Evolutionary conservation across 352 stramenopile genomes (phyloP).

Genomic region (Globisporangium sylvaticum): DNA sequence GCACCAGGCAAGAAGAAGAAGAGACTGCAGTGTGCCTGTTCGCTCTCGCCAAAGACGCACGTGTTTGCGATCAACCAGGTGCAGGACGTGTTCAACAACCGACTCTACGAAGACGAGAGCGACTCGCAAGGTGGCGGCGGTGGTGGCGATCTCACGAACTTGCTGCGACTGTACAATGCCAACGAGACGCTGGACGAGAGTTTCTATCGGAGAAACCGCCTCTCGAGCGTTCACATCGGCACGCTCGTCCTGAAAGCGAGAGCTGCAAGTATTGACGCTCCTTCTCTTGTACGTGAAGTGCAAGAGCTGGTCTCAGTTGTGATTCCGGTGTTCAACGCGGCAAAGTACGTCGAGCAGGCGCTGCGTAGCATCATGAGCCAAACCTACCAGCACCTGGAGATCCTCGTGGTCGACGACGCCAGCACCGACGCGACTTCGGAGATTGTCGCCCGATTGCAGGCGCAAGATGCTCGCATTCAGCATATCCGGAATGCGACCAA

Average conservation of each 20-base stretch:
- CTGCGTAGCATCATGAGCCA: constrained; percentile 37
- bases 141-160: constrained; percentile 27
- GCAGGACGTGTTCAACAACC: constrained; percentile 72
- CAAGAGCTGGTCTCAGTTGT: constrained; percentile 49
- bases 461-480: constrained; percentile 28
- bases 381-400: constrained; percentile 48
- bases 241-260: constrained; percentile 40
- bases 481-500: constrained; percentile 42
- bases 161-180: constrained; percentile 28
- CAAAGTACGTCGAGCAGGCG: constrained; percentile 35
- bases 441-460: constrained; percentile 47
- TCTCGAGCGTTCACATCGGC: constrained; percentile 80
- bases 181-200: constrained; percentile 44
- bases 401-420: constrained; percentile 71
- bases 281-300: not conserved
- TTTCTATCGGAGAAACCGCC: constrained; percentile 48
- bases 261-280: not conserved
- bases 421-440: constrained; percentile 37
- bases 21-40: constrained; percentile 39
- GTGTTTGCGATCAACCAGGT: constrained; percentile 87
- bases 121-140: constrained; percentile 12
- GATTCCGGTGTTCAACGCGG: constrained; percentile 70
- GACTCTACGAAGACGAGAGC: constrained; percentile 36
- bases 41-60: constrained; percentile 53
- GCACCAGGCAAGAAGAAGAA: constrained; percentile 11